Conservation (phyloP, 179 eudicot genomes). For the Drosera spatulata region DNA sequence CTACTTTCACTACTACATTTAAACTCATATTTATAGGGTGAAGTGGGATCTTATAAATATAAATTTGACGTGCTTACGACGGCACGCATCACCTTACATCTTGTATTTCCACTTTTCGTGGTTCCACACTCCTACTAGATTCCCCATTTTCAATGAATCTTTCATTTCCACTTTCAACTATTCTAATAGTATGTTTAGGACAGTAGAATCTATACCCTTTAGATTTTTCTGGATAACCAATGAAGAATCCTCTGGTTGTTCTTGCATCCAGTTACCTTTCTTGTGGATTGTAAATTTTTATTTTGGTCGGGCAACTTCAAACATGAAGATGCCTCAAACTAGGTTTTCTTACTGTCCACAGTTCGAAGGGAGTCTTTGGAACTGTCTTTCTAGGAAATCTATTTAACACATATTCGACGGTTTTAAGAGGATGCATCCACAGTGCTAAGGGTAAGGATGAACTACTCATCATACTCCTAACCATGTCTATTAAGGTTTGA, state of each 20-base stretch:
- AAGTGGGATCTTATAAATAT: too few species aligned
- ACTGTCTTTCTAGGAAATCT: neutral
- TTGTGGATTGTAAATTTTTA: neutral
- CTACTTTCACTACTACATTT: too few species aligned
- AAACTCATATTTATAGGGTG: too few species aligned
- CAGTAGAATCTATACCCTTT: neutral
- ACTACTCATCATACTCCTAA: neutral
- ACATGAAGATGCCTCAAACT: constrained; percentile 2
- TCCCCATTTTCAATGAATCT: neutral
- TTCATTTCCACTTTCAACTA: neutral
- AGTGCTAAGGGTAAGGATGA: neutral
- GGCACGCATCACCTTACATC: too few species aligned
- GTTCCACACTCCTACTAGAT: neutral
- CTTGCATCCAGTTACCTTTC: constrained; percentile 1
- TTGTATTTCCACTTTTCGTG: too few species aligned
- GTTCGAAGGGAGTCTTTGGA: neutral
- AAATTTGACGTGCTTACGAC: too few species aligned
- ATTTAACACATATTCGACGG: neutral
- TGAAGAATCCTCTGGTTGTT: neutral
- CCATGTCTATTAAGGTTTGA: neutral
- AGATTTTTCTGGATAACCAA: constrained; percentile 1
- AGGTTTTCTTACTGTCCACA: constrained; percentile 1
- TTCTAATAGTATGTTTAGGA: neutral
- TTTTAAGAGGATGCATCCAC: neutral
- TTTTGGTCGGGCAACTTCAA: neutral